Base-by-base conservation (phyloP, 2,329 filamentous ascomycete species). In the Xylariaceae sp. region DNA sequence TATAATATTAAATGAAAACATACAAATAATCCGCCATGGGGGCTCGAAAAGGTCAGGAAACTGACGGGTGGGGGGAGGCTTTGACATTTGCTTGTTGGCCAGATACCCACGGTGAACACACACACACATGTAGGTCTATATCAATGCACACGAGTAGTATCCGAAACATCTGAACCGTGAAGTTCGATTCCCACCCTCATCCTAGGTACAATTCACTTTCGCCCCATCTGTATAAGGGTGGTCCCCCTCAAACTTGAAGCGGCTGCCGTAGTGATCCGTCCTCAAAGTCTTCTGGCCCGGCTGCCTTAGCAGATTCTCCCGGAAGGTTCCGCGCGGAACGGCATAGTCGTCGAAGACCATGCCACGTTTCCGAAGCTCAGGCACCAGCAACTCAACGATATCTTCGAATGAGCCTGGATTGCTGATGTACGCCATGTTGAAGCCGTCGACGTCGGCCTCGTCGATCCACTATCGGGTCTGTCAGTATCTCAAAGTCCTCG, bases 321-420 rank as follows among this genome's bases (percentile, higher is more conserved):
- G 32, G 24, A 45, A 41, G 1, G 42, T 45, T 3, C 42, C 42
- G 11, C 43, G 39, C n/a, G 43, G 43, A 1, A 39, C 40, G 6
- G 34, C 39, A 13, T 45, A 45, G 24, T 26, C 40, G 19, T 45
- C 43, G 18, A 41, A 45, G 15, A 36, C 11, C 34, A 36, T 29
- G 9, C 26, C 26, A 22, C 56, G 52, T 6, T 53, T 47, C 18
- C 52, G 40, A 11, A 59, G 34, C 41, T 58, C 56, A 12, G 56
- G 56, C 13, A 57, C 51, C 36, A 59, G 37, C 9, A 59, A 48
- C 29, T 59, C 52, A 11, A 57, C 55, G 1, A 59, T 52, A 12
- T 59, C 56, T 34, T 56, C 56, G 30, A 56, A 59, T 9, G 55
- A 50, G 8, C 55, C 54, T 7, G 56, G 56, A 7, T 53, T 56